Percentiles rank a stretch among this genome's conserved stretches.
phyloP scores from a whole-genome alignment of 2,329 filamentous ascomycete species.

The Trichoderma cornu-damae region DNA sequence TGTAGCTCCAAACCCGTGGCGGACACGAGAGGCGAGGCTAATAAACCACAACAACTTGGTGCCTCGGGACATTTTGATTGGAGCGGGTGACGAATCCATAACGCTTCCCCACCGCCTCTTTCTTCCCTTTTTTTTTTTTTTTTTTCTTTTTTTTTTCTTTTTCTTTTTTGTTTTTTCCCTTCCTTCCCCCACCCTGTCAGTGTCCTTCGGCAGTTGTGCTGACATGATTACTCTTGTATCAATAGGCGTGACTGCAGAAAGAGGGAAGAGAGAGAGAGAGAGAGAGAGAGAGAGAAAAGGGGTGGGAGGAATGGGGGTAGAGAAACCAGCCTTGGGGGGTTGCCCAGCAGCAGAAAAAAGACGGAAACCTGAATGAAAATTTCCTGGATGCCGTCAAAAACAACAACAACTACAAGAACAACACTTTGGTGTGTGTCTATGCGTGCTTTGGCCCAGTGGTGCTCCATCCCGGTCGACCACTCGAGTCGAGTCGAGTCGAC shows the following conservation, averaged over 20 bases:
- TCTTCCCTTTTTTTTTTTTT: neutral
- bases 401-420: no score
- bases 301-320: neutral
- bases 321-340: neutral
- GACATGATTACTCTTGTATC: no score
- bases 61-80: neutral
- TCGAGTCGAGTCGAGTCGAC: neutral
- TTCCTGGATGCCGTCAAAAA: neutral
- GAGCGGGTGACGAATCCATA: slow-evolving; percentile 5
- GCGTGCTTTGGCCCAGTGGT: neutral
- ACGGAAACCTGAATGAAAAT: neutral
- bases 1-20: slow-evolving; percentile 2
- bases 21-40: slow-evolving; percentile 9
- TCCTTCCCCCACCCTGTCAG: no score
- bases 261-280: no score
- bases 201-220: no score
- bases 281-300: no score
- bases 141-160: no score
- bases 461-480: neutral
- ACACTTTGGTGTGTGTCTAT: neutral
- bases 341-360: neutral
- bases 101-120: slow-evolving; percentile 1
- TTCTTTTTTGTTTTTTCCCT: no score
- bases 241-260: no score
- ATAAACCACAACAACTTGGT: neutral